Evolutionary conservation across 2,329 filamentous ascomycete genomes (phyloP), one percentile per base, ranked within the genome.

Genomic region (Bimuria novae-zelandiae): DNA sequence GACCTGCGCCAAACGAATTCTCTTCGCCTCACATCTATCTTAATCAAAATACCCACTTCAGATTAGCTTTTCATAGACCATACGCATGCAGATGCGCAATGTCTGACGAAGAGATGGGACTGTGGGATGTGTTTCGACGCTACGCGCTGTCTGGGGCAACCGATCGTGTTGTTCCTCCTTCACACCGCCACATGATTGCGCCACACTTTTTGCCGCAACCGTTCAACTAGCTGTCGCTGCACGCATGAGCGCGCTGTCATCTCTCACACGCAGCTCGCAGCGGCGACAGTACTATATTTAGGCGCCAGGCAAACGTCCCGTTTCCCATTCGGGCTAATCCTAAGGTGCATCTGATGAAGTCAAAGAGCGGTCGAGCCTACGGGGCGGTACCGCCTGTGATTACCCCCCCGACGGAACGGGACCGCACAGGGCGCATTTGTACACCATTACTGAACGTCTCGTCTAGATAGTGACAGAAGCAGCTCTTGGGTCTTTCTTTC

Each of bases 261-360:
- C 50, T 42, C 50, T 52, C 21, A 52, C 49, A 27, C 50, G 44
- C 43, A 52, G 29, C 37, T 17, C 19, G 49, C 49, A 51, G 25
- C 37, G 33, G 19, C 43, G 25, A 46, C 30, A 21, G 14, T 29
- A 16, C 50, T 45, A 46, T 35, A 42, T 47, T 47, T 52, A 42
- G 49, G 43, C n/a, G 25, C 37, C 17, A 48, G 43, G 50, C 43
- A 43, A 36, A 42, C 29, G 17, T 52, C 37, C 8, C 44, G 32
- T 33, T 30, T 36, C 43, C 43, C 32, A 11, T 47, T 48, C 22
- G 22, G 42, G 50, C 41, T 37, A 42, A 35, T 48, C 36, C 42
- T 48, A 36, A 37, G 35, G 27, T 25, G 44, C 11, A 47, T 37
- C 19, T 37, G 23, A 32, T 36, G 43, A 14, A 17, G 19, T 35